Conservation (phyloP, 2,329 filamentous ascomycete genomes). For the Aureobasidium sp. region DNA sequence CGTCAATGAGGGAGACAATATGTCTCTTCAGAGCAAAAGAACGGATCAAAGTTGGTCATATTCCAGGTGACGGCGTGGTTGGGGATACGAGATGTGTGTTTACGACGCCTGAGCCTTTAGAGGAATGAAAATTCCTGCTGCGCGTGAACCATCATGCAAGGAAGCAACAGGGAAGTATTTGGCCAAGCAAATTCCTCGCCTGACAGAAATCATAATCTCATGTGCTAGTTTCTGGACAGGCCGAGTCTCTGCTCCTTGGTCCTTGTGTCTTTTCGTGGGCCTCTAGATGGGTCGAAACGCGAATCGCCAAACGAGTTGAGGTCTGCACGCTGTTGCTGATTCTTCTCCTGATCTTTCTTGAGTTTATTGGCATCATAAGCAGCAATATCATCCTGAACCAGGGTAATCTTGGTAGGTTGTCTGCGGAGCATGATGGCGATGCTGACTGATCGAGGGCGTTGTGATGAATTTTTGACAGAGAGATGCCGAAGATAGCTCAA, state of each 20-base stretch:
- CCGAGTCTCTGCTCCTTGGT: slow-evolving; percentile 27
- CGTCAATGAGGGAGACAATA: background rate
- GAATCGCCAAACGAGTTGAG: slow-evolving; percentile 16
- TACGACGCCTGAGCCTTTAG: background rate
- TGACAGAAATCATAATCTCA: background rate
- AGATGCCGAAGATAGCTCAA: background rate
- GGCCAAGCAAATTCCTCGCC: background rate
- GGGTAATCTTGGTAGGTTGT: slow-evolving; percentile 29
- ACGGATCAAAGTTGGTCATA: background rate
- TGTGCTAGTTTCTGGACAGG: slow-evolving; percentile 19
- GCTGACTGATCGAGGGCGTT: background rate
- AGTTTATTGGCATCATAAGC: slow-evolving; percentile 29
- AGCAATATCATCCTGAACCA: slow-evolving; percentile 29
- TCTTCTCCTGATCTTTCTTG: slow-evolving; percentile 23
- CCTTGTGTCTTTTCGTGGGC: slow-evolving; percentile 23
- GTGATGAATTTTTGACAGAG: background rate
- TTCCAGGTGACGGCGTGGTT: background rate
- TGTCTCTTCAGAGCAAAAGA: background rate
- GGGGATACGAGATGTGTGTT: background rate
- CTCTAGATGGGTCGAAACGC: slow-evolving; percentile 15
- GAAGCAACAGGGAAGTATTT: slow-evolving; percentile 1
- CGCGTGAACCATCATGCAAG: background rate
- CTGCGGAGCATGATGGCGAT: slow-evolving; percentile 28
- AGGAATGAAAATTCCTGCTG: slow-evolving; percentile 14
- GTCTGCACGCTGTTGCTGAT: slow-evolving; percentile 16